Evolutionary conservation across 441 rosid species (phyloP), one percentile per base, ranked within the genome.

Genomic region (Theobroma grandiflorum): DNA sequence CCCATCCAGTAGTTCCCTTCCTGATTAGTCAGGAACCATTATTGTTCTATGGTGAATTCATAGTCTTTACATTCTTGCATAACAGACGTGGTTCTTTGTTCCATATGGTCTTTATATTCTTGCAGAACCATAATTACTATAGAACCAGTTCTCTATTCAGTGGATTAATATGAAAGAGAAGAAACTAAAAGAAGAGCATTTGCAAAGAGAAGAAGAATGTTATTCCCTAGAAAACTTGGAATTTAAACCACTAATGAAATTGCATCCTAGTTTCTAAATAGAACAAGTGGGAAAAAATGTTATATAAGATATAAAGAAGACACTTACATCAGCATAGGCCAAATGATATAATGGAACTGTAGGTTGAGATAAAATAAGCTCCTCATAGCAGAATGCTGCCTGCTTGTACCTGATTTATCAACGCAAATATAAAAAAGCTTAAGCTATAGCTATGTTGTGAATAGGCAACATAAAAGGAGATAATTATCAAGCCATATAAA

Each of bases 361-460:
- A 33, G 98, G 99, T 79, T 93, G 97, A 59, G 92, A 85, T 80
- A 97, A 64, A 76, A 97, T 89, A 78, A 97, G 91, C 87, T 97
- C 99, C 86, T 97, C 99, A 74, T 94, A 95, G 91, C 99, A 97
- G 86, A 95, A 97, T 20, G 94, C 97, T 43, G 99, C 98, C 88
- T 97, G 99, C 87, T 94, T 97, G 88, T 93, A 97, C 99, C 99
- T 97, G 87, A 84, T 76, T 79, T 79, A 69, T 53, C 64, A 53
- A 42, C 22, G 65, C 4, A 26, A 33, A 59, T 45, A 45, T 6
- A n/a, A 62, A n/a, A 47, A 33, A 3, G 42, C 33, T 47, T 76
- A 72, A 75, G 79, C 59, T 38, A 75, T 18, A 75, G 37, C n/a
- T 14, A 69, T 22, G 15, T 16, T 11, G 37, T 3, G n/a, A 72